These are phyloP conservation scores for Mycosphaerella sp. DNA, from an alignment of 2,329 filamentous ascomycete genomes.

Conservation along the genomic window DNA sequence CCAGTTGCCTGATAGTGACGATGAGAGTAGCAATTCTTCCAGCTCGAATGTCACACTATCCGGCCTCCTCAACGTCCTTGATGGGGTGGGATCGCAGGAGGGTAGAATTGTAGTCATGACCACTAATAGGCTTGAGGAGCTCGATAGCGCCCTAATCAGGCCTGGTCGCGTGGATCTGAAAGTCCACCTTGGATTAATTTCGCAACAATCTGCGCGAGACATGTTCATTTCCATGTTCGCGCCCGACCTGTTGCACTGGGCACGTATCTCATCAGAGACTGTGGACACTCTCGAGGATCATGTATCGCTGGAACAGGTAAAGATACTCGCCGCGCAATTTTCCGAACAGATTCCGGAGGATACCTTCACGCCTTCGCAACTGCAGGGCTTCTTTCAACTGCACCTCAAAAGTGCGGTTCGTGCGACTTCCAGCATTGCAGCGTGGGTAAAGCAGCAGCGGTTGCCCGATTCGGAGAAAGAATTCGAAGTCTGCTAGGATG, in stretches of 20 bases:
- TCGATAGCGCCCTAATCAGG: conserved; percentile 65
- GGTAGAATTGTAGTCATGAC: conserved; percentile 74
- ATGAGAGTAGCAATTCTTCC: conserved; percentile 7
- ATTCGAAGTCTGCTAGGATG: neutral
- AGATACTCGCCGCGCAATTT: conserved; percentile 18
- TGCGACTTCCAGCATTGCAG: conserved; percentile 16
- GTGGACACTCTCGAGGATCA: conserved; percentile 17
- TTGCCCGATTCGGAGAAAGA: neutral
- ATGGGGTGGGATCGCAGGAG: conserved; percentile 70
- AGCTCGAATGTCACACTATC: conserved; percentile 56
- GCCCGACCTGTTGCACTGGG: conserved; percentile 21
- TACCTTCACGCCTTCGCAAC: conserved; percentile 22
- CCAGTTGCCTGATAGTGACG: conserved; percentile 22
- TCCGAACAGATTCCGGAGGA: conserved; percentile 20
- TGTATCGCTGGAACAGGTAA: conserved; percentile 21
- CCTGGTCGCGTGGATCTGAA: conserved; percentile 59
- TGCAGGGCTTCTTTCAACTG: conserved; percentile 25
- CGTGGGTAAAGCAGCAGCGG: conserved; percentile 19
- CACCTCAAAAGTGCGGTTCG: conserved; percentile 21
- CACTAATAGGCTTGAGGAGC: conserved; percentile 63
- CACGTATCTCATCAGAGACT: conserved; percentile 1
- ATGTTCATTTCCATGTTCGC: conserved; percentile 27
- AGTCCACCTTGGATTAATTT: conserved; percentile 23
- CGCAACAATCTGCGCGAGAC: conserved; percentile 15
- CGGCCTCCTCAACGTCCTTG: conserved; percentile 71